A percentile compares a stretch with the other conserved stretches of the same genome.
These are phyloP conservation scores for Terfezia boudieri DNA, from an alignment of 495 filamentous ascomycete genomes.

Conservation along the genomic window DNA sequence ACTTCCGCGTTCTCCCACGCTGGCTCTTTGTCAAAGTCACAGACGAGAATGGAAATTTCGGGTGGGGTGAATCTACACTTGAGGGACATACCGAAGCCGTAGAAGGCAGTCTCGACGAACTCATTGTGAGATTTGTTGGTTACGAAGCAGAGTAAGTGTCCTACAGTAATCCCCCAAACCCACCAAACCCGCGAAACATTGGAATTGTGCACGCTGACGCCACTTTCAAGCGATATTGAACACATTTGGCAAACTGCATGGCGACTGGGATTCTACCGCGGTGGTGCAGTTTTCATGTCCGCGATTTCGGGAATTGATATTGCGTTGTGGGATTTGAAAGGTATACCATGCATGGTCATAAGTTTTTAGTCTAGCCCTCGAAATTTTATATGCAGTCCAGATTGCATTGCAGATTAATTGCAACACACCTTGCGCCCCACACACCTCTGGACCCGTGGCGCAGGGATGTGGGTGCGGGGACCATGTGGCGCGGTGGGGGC, in stretches of 20 bases:
- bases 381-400: not conserved
- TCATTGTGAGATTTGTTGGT: slow-evolving; percentile 38
- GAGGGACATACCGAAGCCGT: slow-evolving; percentile 58
- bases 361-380: not conserved
- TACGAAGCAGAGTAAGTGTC: slow-evolving; percentile 46
- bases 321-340: slow-evolving; percentile 61
- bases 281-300: slow-evolving; percentile 69
- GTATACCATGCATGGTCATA: slow-evolving; percentile 1
- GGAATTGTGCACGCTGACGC: not conserved
- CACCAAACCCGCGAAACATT: not conserved
- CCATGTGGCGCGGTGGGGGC: too few relatives aligned
- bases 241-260: slow-evolving; percentile 56
- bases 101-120: slow-evolving; percentile 50
- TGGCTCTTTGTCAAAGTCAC: slow-evolving; percentile 67
- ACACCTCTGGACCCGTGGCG: not conserved
- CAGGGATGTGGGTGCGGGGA: not conserved
- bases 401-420: too few relatives aligned
- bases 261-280: slow-evolving; percentile 53
- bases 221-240: slow-evolving; percentile 43
- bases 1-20: slow-evolving; percentile 49
- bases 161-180: not conserved
- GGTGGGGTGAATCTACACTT: slow-evolving; percentile 63
- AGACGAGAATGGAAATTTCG: slow-evolving; percentile 36
- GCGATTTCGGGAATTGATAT: slow-evolving; percentile 63
- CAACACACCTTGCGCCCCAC: too few relatives aligned